Conservation (phyloP, 805 yeast species). For the Candida lessepsii region DNA sequence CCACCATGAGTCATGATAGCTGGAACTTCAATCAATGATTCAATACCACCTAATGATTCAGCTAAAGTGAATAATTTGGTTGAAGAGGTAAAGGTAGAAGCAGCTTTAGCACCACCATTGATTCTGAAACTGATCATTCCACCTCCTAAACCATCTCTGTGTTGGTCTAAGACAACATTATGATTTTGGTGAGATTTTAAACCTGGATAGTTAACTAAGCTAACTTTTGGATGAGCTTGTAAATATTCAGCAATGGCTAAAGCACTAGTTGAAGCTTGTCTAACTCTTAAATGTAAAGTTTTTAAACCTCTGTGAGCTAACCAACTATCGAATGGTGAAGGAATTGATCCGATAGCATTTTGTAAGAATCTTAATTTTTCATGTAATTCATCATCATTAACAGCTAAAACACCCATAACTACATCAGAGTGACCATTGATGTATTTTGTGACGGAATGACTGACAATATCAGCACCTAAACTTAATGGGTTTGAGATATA, state of each 20-base stretch:
- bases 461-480: conserved; percentile 84
- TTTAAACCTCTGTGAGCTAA: conserved; percentile 89
- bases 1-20: conserved; percentile 93
- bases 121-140: conserved; percentile 90
- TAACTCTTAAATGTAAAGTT: conserved; percentile 78
- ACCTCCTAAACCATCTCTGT: conserved; percentile 83
- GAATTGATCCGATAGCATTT: conserved; percentile 85
- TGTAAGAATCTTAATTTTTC: conserved; percentile 73
- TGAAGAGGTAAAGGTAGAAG: conserved; percentile 67
- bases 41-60: conserved; percentile 89
- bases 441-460: conserved; percentile 87
- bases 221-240: conserved; percentile 48
- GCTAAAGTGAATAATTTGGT: conserved; percentile 82
- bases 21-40: conserved; percentile 82
- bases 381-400: conserved; percentile 59
- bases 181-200: conserved; percentile 62
- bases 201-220: conserved; percentile 82
- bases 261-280: conserved; percentile 67
- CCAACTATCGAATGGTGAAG: conserved; percentile 91
- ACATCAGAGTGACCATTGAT: conserved; percentile 93
- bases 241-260: conserved; percentile 67
- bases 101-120: conserved; percentile 77
- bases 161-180: conserved; percentile 67
- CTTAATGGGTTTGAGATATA: conserved; percentile 80
- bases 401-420: conserved; percentile 79